Evolutionary conservation across 192 early-diverging fungal genomes (phyloP), one percentile per base, ranked within the genome.

Genomic region (Kickxella alabastrina): DNA sequence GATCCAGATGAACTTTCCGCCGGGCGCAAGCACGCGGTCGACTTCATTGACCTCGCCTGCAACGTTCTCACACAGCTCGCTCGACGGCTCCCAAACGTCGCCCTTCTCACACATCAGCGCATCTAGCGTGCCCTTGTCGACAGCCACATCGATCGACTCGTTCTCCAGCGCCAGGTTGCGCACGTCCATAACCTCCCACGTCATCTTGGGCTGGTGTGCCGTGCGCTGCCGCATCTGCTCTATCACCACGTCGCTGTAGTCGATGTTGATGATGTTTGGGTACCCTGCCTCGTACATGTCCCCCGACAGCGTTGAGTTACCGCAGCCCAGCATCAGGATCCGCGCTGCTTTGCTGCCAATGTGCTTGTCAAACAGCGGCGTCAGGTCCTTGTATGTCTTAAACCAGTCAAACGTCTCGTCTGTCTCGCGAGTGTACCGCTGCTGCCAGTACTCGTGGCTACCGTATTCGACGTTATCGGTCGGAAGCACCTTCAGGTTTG

Each of bases 51-150:
- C 84, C 51, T 88, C 90, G 31, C 76, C 52, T 10, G 68, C 74
- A 0, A 92, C 83, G 10, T 84, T 77, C 7, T 74, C 56, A 38
- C 84, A 75, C 31, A 90, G 57, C 44, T 91, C 88, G 29, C 75
- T 71, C 26, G 80, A 78, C 24, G 92, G 92, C 54, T 90, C 82
- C 92, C 92, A 92, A 45, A 87, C 86, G 56, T 95, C 91, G 47
- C 89, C 87, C 52, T 85, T 71, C 38, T 85, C 85, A 43, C 87
- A 87, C 83, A 95, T 83, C 50, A 95, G 81, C 13, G 92, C 90
- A 55, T 95, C 92, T 84, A 95, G 80, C 0, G 91, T 95, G 7
- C 87, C 92, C 74, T 95, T 95, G 75, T 95, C 92, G 26, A 95
- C 79, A 0, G 84, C 87, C 43, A 85, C 67, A 44, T 92, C 90